phyloP scores from a whole-genome alignment of 495 filamentous ascomycete species.

The Viridothelium virens region DNA sequence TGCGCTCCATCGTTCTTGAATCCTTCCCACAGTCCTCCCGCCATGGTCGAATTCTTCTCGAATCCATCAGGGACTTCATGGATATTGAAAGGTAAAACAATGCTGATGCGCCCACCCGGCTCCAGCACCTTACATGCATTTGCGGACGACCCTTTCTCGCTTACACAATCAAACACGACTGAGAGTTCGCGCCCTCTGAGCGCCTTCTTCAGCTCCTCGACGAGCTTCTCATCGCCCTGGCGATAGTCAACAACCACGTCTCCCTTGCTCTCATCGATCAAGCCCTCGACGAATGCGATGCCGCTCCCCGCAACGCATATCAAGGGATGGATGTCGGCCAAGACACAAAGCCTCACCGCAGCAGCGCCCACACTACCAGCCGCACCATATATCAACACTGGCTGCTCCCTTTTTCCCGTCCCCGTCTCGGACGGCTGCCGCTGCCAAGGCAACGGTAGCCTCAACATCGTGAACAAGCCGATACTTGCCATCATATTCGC shows the following conservation, averaged over 20 bases:
- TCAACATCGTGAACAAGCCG: conserved; percentile 14
- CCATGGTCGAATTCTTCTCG: conserved; percentile 9
- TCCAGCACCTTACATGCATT: conserved; percentile 1
- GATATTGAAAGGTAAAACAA: conserved; percentile 6
- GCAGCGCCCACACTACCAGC: conserved; percentile 19
- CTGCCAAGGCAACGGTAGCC: conserved; percentile 16
- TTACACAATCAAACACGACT: conserved; percentile 15
- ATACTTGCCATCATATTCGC: conserved; percentile 17
- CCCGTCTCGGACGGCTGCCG: neutral
- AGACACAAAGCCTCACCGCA: conserved; percentile 19
- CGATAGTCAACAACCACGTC: conserved; percentile 41
- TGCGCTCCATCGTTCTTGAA: neutral
- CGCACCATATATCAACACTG: conserved; percentile 23
- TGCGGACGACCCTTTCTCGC: conserved; percentile 3
- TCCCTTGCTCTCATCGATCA: conserved; percentile 25
- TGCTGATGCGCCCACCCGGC: neutral
- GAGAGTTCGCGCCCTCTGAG: conserved; percentile 17
- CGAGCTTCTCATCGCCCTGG: conserved; percentile 31
- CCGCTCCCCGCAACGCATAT: conserved; percentile 36
- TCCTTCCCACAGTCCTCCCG: neutral
- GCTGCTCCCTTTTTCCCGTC: neutral
- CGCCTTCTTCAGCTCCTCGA: conserved; percentile 30
- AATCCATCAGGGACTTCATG: neutral
- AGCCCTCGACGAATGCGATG: conserved; percentile 20
- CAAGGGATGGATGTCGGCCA: conserved; percentile 28